Base-by-base conservation (phyloP, 805 yeast genomes). In the Hanseniaspora vineae region DNA sequence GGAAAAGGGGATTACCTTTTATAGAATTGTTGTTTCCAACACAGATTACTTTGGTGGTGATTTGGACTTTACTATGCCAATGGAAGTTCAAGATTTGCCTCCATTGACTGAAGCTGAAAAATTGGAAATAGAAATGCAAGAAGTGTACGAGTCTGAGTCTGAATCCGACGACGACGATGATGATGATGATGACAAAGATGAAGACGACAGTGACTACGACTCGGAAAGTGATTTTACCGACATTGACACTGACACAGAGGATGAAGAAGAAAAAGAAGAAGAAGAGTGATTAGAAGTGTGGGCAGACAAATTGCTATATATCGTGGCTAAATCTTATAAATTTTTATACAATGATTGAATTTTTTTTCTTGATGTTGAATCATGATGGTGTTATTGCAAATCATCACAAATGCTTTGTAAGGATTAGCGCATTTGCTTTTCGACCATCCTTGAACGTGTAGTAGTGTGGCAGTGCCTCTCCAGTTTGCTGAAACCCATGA, bases 31-130 rank as follows among this genome's bases (percentile, higher is more conserved):
- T 20, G 63, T 90, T 58, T 78, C 79, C 58, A 81, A 84, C 48
- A 74, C 84, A 46, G 79, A 84, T 42, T 89, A 86, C 62, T 86
- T 85, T 61, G 95, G 96, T 6, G 66, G 77, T 17, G 97, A 90
- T 60, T 61, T 86, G 20, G 86, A 81, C 53, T 73, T 81, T 51
- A 82, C 89, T 10, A 65, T 86, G 44, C 67, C 68, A 20, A 74
- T 89, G 81, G 69, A 74, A n/a, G 95, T 89, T 35, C 71, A 75
- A 55, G 71, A 76, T 19, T 75, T 80, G 33, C 75, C 80, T 45
- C 37, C 37, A 33, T 10, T 33, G 15, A 33, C 37, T 33, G 15
- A 33, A 33, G 59, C 44, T 9, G 50, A 49, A 42, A 46, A 35
- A 19, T 37, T 42, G 18, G 54, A 66, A 55, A 47, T 61, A 9